Evolutionary conservation across 441 rosid genomes (phyloP).

Genomic region (Populus hybrid): DNA sequence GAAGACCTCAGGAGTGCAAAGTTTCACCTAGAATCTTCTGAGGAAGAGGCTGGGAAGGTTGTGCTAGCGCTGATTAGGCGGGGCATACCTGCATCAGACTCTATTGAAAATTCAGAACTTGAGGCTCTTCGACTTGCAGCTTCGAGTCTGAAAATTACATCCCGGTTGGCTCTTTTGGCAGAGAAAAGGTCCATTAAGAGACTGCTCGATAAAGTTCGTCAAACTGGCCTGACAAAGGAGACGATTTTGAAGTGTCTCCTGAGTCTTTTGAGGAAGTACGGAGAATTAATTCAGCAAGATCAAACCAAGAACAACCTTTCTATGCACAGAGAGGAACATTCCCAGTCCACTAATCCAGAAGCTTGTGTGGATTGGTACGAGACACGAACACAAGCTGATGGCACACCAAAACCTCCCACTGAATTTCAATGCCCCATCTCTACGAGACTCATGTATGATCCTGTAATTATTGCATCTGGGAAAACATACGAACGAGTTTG

Average conservation of each 20-base stretch:
- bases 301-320: slow-evolving; percentile 3
- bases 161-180: slow-evolving; percentile 24
- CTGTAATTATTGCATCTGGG: slow-evolving; percentile 46
- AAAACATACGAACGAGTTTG: slow-evolving; percentile 44
- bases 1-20: slow-evolving; percentile 30
- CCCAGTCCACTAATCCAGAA: background rate
- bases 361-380: background rate
- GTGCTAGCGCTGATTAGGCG: slow-evolving; percentile 23
- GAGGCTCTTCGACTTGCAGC: slow-evolving; percentile 32
- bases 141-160: slow-evolving; percentile 33
- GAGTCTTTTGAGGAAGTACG: slow-evolving; percentile 38
- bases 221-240: slow-evolving; percentile 16
- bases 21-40: slow-evolving; percentile 34
- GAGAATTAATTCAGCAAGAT: slow-evolving; percentile 12
- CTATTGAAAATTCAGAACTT: slow-evolving; percentile 27
- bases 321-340: slow-evolving; percentile 2
- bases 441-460: slow-evolving; percentile 41
- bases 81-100: slow-evolving; percentile 22
- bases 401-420: slow-evolving; percentile 28
- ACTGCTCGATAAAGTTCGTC: slow-evolving; percentile 18
- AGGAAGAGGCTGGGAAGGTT: slow-evolving; percentile 38
- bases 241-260: slow-evolving; percentile 29
- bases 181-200: slow-evolving; percentile 40
- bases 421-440: slow-evolving; percentile 46
- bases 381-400: slow-evolving; percentile 10